These are phyloP conservation scores for Cladosporium cucumerinum DNA, from an alignment of 2,329 filamentous ascomycete genomes.

Conservation along the genomic window DNA sequence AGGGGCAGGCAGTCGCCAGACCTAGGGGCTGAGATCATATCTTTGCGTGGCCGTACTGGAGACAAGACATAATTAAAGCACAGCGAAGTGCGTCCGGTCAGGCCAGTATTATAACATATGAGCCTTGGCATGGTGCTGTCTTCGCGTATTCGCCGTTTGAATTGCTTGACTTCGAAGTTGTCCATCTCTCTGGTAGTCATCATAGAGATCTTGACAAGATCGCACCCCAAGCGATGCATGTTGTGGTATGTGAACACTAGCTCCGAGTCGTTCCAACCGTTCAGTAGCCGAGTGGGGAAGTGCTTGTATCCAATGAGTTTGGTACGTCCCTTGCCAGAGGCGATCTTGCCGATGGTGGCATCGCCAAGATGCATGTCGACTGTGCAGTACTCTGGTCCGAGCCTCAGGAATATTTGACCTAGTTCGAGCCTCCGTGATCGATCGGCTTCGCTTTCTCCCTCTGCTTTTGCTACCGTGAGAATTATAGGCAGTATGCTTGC, in stretches of 20 bases:
- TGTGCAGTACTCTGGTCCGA: constrained; percentile 59
- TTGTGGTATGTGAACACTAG: constrained; percentile 58
- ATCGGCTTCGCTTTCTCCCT: constrained; percentile 1
- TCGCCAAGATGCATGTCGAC: constrained; percentile 60
- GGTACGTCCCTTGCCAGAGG: constrained; percentile 52
- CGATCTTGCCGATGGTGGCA: constrained; percentile 48
- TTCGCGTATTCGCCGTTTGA: constrained; percentile 48
- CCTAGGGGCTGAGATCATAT: neutral
- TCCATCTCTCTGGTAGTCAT: constrained; percentile 57
- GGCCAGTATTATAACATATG: constrained; percentile 54
- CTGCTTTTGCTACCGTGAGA: constrained; percentile 36
- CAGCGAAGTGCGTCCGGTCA: constrained; percentile 60
- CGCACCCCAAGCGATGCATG: constrained; percentile 57
- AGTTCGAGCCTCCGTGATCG: constrained; percentile 35
- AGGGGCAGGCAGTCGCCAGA: constrained; percentile 33
- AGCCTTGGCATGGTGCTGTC: constrained; percentile 23
- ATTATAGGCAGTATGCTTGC: constrained; percentile 55
- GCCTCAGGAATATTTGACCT: constrained; percentile 57
- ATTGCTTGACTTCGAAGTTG: constrained; percentile 58
- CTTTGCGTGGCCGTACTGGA: constrained; percentile 43
- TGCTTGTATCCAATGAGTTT: constrained; percentile 61
- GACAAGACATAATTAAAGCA: constrained; percentile 65
- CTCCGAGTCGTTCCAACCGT: constrained; percentile 55
- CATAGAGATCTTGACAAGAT: constrained; percentile 60
- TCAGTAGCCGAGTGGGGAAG: constrained; percentile 39